Evolutionary conservation across 2,329 filamentous ascomycete genomes (phyloP), one percentile per base, ranked within the genome.

Genomic region (Cercospora nicotianae): DNA sequence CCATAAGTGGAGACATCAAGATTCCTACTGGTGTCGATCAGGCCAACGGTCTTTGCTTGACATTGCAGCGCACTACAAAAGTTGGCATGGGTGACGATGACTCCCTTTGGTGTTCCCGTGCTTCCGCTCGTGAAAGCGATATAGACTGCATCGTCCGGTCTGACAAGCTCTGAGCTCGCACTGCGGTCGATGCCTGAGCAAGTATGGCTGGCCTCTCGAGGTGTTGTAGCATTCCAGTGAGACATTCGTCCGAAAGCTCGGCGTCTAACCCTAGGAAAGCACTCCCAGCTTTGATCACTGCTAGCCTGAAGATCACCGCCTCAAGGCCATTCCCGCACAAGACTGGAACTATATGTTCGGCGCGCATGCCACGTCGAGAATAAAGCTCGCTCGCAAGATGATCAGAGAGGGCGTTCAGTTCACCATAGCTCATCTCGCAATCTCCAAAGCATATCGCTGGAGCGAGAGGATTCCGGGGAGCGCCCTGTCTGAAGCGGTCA

Each of bases 51-150:
- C 9, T 20, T 23, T 12, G 23, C 20, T 45, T 66, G 67, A 28
- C 64, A 28, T 3, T 53, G 26, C 7, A 64, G 18, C 18, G 64
- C 64, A 26, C 64, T 67, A 30, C 51, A 57, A 20, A 66, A 64
- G 33, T 60, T 69, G 10, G 28, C 31, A 36, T 69, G 67, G 9
- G 60, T 42, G 30, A 69, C 20, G n/a, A 67, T n/a, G 2, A 62
- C 61, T 39, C 65, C 65, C 42, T 67, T 67, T 10, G 67, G 67
- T n/a, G 30, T 10, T 2, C 61, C 67, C 3, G 62, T 63, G 2
- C 20, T 51, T 16, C 58, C 65, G 53, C 31, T 42, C 16, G 61
- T 67, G 33, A 66, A 66, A 13, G 58, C 33, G 9, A 68, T 18
- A 33, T 23, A 64, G 16, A 59, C 16, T 18, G 23, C 16, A 12